A percentile compares a stretch with the other conserved stretches of the same genome.
These are phyloP conservation scores for Candida peoriensis DNA, from an alignment of 805 yeast genomes.

Conservation along the genomic window DNA sequence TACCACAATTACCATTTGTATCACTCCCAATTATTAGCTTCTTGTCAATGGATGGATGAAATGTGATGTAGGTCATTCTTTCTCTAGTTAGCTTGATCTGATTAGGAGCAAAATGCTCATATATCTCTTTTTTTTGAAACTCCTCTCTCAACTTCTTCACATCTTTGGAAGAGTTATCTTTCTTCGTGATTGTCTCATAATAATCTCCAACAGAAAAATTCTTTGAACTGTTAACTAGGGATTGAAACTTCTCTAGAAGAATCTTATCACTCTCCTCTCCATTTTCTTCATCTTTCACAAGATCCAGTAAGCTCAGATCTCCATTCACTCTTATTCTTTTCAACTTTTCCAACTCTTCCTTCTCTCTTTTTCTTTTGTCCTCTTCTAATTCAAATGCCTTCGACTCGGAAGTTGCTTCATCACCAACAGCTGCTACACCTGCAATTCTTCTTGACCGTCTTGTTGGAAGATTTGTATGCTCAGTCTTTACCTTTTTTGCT, in stretches of 20 bases:
- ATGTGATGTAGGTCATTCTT: constrained; percentile 66
- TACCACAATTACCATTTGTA: constrained; percentile 77
- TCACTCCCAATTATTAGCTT: constrained; percentile 82
- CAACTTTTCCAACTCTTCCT: constrained; percentile 42
- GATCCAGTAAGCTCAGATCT: constrained; percentile 56
- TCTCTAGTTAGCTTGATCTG: constrained; percentile 64
- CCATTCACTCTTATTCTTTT: constrained; percentile 60
- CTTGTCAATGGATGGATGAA: constrained; percentile 68
- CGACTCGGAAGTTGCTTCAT: constrained; percentile 26
- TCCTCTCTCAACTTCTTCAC: constrained; percentile 47
- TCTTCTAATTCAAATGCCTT: constrained; percentile 20
- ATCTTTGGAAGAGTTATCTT: constrained; percentile 32
- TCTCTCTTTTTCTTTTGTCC: constrained; percentile 27
- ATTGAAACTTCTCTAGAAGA: constrained; percentile 27
- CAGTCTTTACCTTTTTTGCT: constrained; percentile 22
- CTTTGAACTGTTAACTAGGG: constrained; percentile 22
- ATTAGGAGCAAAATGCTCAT: constrained; percentile 57
- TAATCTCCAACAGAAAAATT: constrained; percentile 65
- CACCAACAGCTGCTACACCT: constrained; percentile 58
- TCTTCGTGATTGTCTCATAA: constrained; percentile 45
- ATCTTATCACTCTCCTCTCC: constrained; percentile 30
- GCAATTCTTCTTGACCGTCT: constrained; percentile 77
- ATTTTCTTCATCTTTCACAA: constrained; percentile 38
- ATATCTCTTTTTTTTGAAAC: constrained; percentile 45
- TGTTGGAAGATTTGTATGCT: constrained; percentile 41